Conservation (phyloP, 139 green algal genomes). For the Chlamydomonas sphaeroides region DNA sequence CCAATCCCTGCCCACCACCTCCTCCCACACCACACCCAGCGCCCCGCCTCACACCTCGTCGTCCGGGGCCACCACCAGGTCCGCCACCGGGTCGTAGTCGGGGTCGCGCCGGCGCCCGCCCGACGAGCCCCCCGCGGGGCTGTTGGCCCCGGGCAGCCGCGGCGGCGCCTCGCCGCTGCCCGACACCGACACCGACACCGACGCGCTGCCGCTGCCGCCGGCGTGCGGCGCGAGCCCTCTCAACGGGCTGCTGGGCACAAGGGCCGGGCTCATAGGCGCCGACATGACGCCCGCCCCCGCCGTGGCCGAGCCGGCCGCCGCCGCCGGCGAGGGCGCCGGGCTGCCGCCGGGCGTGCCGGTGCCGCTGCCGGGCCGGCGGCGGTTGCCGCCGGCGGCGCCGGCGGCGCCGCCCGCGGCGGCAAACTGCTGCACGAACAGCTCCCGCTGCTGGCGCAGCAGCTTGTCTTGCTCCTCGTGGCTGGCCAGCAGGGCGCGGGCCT, state of each 20-base stretch:
- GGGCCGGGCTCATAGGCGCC: not conserved
- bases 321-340: not conserved
- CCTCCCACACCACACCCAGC: too few relatives aligned
- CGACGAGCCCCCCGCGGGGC: too few relatives aligned
- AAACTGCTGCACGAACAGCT: not conserved
- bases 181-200: too few relatives aligned
- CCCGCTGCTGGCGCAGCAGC: not conserved
- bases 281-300: not conserved
- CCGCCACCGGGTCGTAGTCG: not conserved
- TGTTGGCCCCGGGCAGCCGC: not conserved
- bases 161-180: not conserved
- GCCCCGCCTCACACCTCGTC: not conserved
- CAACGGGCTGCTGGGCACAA: too few relatives aligned
- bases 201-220: too few relatives aligned
- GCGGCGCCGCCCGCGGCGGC: too few relatives aligned
- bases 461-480: slow-evolving; percentile 10
- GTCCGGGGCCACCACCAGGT: not conserved
- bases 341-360: too few relatives aligned
- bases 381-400: not conserved
- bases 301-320: not conserved
- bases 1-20: too few relatives aligned
- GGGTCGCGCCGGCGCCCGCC: not conserved
- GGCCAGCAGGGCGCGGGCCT: not conserved
- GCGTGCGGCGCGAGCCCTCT: not conserved
- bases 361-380: too few relatives aligned